phyloP scores from a whole-genome alignment of 768 basidiomycete genomes.

The Steccherinum ochraceum region DNA sequence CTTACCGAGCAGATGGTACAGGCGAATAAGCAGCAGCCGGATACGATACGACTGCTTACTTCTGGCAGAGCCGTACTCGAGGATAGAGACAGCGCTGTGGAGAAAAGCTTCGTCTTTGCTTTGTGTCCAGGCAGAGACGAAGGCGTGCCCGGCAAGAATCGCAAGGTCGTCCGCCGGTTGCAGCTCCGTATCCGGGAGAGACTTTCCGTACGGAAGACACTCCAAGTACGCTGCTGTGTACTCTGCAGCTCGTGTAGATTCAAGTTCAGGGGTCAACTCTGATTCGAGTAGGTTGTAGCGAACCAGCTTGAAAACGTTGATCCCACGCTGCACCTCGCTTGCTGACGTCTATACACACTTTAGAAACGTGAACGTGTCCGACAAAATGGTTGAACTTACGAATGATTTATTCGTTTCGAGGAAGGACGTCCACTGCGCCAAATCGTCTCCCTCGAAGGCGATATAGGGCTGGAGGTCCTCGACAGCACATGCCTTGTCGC shows the following conservation, averaged over 20 bases:
- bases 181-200: constrained; percentile 68
- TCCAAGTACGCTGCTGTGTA: constrained; percentile 61
- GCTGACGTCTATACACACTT: constrained; percentile 30
- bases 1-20: constrained; percentile 77
- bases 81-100: constrained; percentile 52
- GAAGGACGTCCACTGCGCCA: constrained; percentile 47
- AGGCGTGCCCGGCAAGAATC: constrained; percentile 63
- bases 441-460: constrained; percentile 38
- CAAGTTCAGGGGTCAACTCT: constrained; percentile 51
- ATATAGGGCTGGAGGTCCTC: constrained; percentile 78
- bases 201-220: constrained; percentile 58
- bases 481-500: constrained; percentile 80
- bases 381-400: constrained; percentile 44
- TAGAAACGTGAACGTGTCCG: not conserved
- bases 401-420: constrained; percentile 37
- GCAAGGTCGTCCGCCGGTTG: constrained; percentile 86
- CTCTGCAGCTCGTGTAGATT: constrained; percentile 41
- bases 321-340: constrained; percentile 54
- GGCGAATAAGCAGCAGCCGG: constrained; percentile 67
- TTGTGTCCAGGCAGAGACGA: constrained; percentile 58
- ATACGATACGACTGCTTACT: constrained; percentile 80
- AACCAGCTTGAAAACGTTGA: constrained; percentile 72
- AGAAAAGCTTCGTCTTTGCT: constrained; percentile 52
- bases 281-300: constrained; percentile 49
- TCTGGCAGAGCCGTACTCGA: constrained; percentile 66